Evolutionary conservation across 2,329 filamentous ascomycete genomes (phyloP), one percentile per base, ranked within the genome.

Genomic region (Dactylonectria macrodidyma): DNA sequence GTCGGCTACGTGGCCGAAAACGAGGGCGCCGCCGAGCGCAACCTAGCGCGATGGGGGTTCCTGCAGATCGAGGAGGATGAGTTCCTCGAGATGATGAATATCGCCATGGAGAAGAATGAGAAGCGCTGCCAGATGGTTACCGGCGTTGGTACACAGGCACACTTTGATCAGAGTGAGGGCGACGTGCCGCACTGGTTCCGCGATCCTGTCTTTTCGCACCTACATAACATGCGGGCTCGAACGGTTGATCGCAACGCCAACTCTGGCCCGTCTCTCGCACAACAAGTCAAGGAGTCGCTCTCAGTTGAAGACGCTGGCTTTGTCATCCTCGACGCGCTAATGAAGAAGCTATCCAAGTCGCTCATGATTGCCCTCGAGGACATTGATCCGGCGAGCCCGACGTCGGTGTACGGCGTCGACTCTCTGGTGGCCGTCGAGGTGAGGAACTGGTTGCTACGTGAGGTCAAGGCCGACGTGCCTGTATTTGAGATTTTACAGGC

Each of bases 331-430:
- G 44, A 59, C 46, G 54, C 52, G 2, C 44, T 64, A 5, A 51
- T 58, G 8, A 51, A 51, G 54, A 64, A 64, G 61, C 61, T 64
- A 3, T 64, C 61, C 22, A 64, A 64, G 61, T 58, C 54, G 33
- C 36, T 59, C 10, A 58, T 58, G 41, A 64, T 64, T 48, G 61
- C 61, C 6, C 16, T 58, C 10, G 61, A 64, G 22, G 61, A 64
- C 47, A 58, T 64, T 4, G 61, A 64, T 22, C 12, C 54, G 33
- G 30, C 34, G 3, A 64, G 54, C 33, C 54, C 54, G 19, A 64
- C 54, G 8, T 58, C 52, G 16, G 48, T 55, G 10, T 58, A 58
- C 19, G 54, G 61, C 8, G 61, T 59, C 9, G 61, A 64, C 34
- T 64, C 52, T 34, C 46, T 64, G 10, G 61, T 64, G 30, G 61